A percentile compares a stretch with the other conserved stretches of the same genome.
Conservation (phyloP, 2,329 filamentous ascomycete species). For the Dothideomycetes sp. region DNA sequence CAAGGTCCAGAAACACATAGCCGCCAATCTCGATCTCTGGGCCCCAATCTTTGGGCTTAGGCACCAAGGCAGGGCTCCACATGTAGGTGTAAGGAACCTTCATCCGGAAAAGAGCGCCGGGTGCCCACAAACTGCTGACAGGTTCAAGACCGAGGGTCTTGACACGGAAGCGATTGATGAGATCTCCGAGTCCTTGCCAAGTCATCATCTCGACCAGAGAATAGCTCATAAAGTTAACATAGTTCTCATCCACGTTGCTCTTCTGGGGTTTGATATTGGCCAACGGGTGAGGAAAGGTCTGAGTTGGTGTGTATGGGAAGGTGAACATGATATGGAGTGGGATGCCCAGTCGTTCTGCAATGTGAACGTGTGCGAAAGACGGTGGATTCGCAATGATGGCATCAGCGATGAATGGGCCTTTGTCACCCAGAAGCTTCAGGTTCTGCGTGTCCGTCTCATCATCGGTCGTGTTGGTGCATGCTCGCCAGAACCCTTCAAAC, state of each 20-base stretch:
- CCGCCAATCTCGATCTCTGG: slow-evolving; percentile 23
- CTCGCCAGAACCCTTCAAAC: slow-evolving; percentile 74
- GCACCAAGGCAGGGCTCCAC: slow-evolving; percentile 26
- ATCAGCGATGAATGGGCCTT: slow-evolving; percentile 55
- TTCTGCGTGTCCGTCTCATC: slow-evolving; percentile 50
- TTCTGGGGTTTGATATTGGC: slow-evolving; percentile 55
- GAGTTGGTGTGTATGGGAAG: slow-evolving; percentile 67
- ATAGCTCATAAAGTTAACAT: slow-evolving; percentile 73
- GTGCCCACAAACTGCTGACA: slow-evolving; percentile 66
- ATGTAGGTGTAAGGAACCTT: slow-evolving; percentile 69
- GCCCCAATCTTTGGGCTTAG: slow-evolving; percentile 35
- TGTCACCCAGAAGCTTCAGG: slow-evolving; percentile 53
- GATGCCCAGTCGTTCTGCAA: slow-evolving; percentile 66
- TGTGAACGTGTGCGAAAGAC: slow-evolving; percentile 67
- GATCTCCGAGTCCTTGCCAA: slow-evolving; percentile 55
- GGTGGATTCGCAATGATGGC: slow-evolving; percentile 81
- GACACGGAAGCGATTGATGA: slow-evolving; percentile 64
- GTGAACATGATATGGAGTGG: slow-evolving; percentile 50
- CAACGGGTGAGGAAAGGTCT: slow-evolving; percentile 65
- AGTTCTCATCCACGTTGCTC: slow-evolving; percentile 59
- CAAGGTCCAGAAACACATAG: slow-evolving; percentile 25
- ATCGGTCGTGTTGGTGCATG: slow-evolving; percentile 64
- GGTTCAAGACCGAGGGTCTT: slow-evolving; percentile 61
- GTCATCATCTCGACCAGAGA: slow-evolving; percentile 70
- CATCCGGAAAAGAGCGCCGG: slow-evolving; percentile 59